Evolutionary conservation across 2,329 filamentous ascomycete species (phyloP).

Genomic region (Monosporascus cannonballus): DNA sequence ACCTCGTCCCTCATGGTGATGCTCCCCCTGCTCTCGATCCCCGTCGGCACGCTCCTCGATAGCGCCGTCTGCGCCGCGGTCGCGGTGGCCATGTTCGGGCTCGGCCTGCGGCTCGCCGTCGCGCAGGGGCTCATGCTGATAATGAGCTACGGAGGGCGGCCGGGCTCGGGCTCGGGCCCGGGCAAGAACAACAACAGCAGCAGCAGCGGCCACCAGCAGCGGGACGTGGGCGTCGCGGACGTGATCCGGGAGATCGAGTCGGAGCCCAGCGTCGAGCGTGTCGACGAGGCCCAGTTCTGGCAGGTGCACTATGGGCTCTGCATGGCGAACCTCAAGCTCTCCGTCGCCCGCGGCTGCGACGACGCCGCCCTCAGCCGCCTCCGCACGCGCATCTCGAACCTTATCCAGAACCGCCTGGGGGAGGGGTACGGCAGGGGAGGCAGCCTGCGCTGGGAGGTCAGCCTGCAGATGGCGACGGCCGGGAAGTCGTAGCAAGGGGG

Average conservation of each 20-base stretch:
- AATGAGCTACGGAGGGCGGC: constrained; percentile 70
- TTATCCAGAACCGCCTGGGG: constrained; percentile 80
- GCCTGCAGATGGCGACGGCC: constrained; percentile 63
- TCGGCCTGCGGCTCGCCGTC: constrained; percentile 77
- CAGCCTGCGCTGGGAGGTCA: constrained; percentile 87
- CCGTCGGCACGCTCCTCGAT: constrained; percentile 80
- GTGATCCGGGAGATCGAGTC: constrained; percentile 81
- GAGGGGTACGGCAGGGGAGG: constrained; percentile 79
- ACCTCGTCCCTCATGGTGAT: constrained; percentile 77
- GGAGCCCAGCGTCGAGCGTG: constrained; percentile 66
- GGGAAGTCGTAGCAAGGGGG: neutral
- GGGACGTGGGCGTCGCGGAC: constrained; percentile 53
- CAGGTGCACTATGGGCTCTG: constrained; percentile 96
- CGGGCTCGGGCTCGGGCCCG: constrained; percentile 7
- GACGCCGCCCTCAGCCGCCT: constrained; percentile 68
- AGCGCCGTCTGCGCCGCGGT: constrained; percentile 74
- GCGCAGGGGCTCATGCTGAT: constrained; percentile 90
- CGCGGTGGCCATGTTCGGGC: constrained; percentile 78
- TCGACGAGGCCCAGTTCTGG: constrained; percentile 95
- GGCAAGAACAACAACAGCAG: constrained; percentile 21
- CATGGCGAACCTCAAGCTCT: constrained; percentile 87
- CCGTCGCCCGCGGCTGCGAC: constrained; percentile 57
- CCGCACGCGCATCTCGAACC: constrained; percentile 66
- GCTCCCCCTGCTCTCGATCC: constrained; percentile 73
- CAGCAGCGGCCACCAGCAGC: constrained; percentile 20